A percentile compares a stretch with the other conserved stretches of the same genome.
These are phyloP conservation scores for Kodamaea sp. DNA, from an alignment of 1,139 yeast genomes.

Conservation along the genomic window DNA sequence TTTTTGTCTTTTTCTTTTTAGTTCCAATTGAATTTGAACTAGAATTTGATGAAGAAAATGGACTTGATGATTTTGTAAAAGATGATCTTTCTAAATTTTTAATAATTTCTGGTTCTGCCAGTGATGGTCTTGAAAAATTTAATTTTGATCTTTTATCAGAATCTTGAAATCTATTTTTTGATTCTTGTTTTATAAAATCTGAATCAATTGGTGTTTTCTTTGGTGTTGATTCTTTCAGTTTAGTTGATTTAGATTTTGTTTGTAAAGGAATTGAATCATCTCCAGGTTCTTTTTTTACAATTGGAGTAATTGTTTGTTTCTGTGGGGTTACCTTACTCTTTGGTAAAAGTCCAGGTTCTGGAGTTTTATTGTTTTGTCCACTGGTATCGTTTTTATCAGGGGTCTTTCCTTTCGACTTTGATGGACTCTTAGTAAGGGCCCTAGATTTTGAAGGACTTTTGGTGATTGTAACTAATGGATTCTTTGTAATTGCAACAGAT, in stretches of 20 bases:
- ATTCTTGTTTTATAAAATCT: not conserved
- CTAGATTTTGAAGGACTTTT: too few relatives aligned
- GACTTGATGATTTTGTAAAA: slow-evolving; percentile 22
- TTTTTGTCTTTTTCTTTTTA: slow-evolving; percentile 22
- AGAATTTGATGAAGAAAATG: slow-evolving; percentile 17
- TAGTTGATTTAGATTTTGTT: slow-evolving; percentile 3
- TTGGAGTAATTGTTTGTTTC: not conserved
- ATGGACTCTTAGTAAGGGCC: too few relatives aligned
- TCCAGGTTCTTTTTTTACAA: slow-evolving; percentile 1
- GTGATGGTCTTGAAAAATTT: slow-evolving; percentile 9
- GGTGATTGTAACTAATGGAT: too few relatives aligned
- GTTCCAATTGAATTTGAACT: slow-evolving; percentile 4
- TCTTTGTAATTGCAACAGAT: too few relatives aligned
- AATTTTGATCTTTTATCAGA: slow-evolving; percentile 1
- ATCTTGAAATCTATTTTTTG: not conserved
- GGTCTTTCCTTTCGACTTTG: too few relatives aligned
- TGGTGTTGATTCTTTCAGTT: slow-evolving; percentile 1
- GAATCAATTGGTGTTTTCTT: slow-evolving; percentile 1
- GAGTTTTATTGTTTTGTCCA: too few relatives aligned
- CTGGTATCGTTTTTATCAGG: too few relatives aligned
- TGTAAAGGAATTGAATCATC: not conserved
- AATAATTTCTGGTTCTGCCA: slow-evolving; percentile 16
- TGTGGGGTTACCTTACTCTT: not conserved
- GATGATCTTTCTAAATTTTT: slow-evolving; percentile 8
- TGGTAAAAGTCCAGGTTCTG: too few relatives aligned